Evolutionary conservation across 2,329 filamentous ascomycete genomes (phyloP), one percentile per base, ranked within the genome.

Genomic region (Epichloe festucae): DNA sequence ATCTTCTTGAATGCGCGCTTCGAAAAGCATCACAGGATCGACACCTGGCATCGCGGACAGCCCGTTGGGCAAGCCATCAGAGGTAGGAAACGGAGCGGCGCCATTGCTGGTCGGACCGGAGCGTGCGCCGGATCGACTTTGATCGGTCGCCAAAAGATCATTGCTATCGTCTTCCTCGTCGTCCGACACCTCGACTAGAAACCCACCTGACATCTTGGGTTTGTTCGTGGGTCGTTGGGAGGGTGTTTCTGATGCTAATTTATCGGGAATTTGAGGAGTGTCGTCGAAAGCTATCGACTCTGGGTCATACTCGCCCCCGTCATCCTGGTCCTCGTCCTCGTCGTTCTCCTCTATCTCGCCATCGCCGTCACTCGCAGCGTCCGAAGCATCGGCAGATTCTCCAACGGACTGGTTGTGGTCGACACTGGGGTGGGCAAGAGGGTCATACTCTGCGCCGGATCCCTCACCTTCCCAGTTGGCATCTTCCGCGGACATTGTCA

Each of bases 1-100:
- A 64, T 98, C 93, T 63, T 96, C 87, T 65, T 85, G 84, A 66
- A 97, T 85, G 63, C 91, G 84, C 66, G 93, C 87, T 72, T 98
- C 91, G 62, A 97, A 76, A 53, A 90, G 79, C 53, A 85, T 82
- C 60, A 91, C 76, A 57, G 79, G 79, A 69, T 95, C 86, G 69
- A 76, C 69, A 54, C 71, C 69, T 56, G 73, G 66, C 59, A 74
- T 66, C 21, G 60, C 55, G 54, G 65, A 60, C 55, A 66, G 63
- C 52, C 65, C 63, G 58, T 62, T 60, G 56, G 65, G 62, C 44
- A 62, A 55, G n/a, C 57, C 51, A 48, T 55, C 61, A 27, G 60
- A 54, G 41, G 56, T 52, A 52, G 56, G 52, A 40, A 60, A 57
- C 45, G 53, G 44, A n/a, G 48, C 49, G 43, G 52, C 53, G 56